Percentiles rank a stretch among this genome's conserved stretches.
Conservation (phyloP, 2,329 filamentous ascomycete species). For the Didymella exigua region DNA sequence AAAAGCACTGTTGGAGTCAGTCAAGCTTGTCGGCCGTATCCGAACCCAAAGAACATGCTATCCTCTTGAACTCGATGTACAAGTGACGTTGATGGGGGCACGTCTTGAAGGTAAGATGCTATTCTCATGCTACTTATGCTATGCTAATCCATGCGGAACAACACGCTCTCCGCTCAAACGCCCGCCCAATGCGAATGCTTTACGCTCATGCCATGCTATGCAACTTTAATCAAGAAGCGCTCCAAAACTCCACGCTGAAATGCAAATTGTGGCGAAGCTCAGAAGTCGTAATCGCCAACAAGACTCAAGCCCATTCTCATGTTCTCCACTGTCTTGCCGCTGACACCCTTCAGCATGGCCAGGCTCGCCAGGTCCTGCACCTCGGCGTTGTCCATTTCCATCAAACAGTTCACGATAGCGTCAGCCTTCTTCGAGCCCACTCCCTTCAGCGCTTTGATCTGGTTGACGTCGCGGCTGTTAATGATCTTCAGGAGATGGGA, state of each 20-base stretch:
- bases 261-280: conserved; percentile 14
- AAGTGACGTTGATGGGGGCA: no score
- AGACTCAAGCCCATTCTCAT: conserved; percentile 52
- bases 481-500: conserved; percentile 70
- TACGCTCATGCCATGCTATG: background rate
- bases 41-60: no score
- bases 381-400: conserved; percentile 53
- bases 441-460: conserved; percentile 71
- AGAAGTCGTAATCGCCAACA: conserved; percentile 33
- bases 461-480: conserved; percentile 71
- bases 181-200: conserved; percentile 10
- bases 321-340: conserved; percentile 57
- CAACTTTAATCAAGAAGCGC: background rate
- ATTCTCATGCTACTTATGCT: background rate
- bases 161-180: conserved; percentile 3
- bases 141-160: background rate
- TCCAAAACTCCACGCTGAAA: conserved; percentile 31
- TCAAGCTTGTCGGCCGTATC: no score
- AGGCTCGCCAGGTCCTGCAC: conserved; percentile 52
- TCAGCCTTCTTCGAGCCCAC: conserved; percentile 75
- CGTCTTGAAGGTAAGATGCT: background rate
- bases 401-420: conserved; percentile 55
- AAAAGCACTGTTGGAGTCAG: no score
- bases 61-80: no score
- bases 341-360: conserved; percentile 56